These are phyloP conservation scores for Dryas alaskensis DNA, from an alignment of 306 rosid species.

Conservation along the genomic window DNA sequence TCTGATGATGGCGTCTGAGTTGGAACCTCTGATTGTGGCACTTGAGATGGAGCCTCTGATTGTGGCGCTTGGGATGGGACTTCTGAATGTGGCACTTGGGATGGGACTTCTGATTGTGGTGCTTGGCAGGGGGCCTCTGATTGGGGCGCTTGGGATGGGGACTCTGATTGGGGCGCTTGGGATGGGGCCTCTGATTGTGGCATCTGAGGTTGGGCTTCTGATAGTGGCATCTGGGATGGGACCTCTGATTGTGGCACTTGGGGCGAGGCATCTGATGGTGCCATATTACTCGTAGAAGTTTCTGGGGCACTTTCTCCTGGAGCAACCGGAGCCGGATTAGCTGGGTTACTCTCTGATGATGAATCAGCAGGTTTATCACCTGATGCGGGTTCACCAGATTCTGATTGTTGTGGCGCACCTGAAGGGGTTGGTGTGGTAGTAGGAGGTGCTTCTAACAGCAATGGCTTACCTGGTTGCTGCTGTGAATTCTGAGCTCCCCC, in stretches of 20 bases:
- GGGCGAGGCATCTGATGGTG: constrained; percentile 32
- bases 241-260: constrained; percentile 10
- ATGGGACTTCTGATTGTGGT: constrained; percentile 35
- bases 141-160: constrained; percentile 31
- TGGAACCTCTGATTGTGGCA: neutral
- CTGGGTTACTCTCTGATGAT: constrained; percentile 37
- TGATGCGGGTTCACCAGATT: constrained; percentile 41
- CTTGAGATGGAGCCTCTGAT: too few relatives aligned
- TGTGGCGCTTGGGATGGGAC: too few relatives aligned
- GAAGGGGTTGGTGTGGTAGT: constrained; percentile 36
- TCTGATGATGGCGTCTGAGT: constrained; percentile 24
- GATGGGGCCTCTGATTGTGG: neutral
- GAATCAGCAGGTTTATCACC: constrained; percentile 28
- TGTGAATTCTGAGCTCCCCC: constrained; percentile 46
- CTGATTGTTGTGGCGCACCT: constrained; percentile 32
- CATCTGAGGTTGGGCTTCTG: constrained; percentile 40
- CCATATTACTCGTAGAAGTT: constrained; percentile 26
- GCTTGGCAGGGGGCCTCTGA: neutral
- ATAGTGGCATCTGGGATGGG: constrained; percentile 4
- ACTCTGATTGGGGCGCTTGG: constrained; percentile 30
- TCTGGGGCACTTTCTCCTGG: constrained; percentile 36
- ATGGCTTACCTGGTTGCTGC: constrained; percentile 63
- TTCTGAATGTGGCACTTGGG: constrained; percentile 20
- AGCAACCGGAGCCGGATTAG: constrained; percentile 33
- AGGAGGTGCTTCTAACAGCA: constrained; percentile 79